Evolutionary conservation across 1,139 yeast genomes (phyloP).

Genomic region (Magnusiomyces sp.): DNA sequence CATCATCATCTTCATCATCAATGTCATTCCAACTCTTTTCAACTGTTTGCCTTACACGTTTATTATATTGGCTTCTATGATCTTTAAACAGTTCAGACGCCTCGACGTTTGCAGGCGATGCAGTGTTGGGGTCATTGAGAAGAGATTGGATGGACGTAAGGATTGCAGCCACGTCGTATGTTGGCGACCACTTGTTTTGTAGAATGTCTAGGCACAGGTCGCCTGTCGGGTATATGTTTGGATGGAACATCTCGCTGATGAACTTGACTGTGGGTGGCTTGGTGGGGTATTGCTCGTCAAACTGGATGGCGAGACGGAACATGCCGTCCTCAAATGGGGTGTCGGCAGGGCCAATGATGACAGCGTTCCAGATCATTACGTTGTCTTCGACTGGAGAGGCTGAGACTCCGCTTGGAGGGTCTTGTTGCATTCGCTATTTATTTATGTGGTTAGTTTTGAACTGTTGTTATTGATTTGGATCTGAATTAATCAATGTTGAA

Average conservation of each 20-base stretch:
- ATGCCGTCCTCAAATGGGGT: slow-evolving; percentile 99
- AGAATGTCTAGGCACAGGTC: slow-evolving; percentile 92
- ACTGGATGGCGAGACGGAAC: slow-evolving; percentile 73
- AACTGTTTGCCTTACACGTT: slow-evolving; percentile 88
- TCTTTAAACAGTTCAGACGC: slow-evolving; percentile 95
- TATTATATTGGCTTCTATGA: slow-evolving; percentile 85
- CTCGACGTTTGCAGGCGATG: slow-evolving; percentile 96
- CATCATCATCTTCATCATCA: slow-evolving; percentile 11
- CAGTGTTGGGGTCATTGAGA: slow-evolving; percentile 90
- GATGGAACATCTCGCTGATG: slow-evolving; percentile 93
- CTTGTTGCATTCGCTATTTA: slow-evolving; percentile 82
- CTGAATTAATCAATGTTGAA: too few species aligned
- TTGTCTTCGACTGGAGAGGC: slow-evolving; percentile 96
- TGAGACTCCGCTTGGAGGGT: slow-evolving; percentile 95
- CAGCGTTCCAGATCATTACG: slow-evolving; percentile 97
- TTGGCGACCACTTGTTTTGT: slow-evolving; percentile 98
- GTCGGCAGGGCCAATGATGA: slow-evolving; percentile 94
- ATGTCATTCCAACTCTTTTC: slow-evolving; percentile 41
- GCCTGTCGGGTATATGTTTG: slow-evolving; percentile 92
- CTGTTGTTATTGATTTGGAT: neutral
- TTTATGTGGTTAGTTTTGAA: too few species aligned
- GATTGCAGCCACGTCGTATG: slow-evolving; percentile 96
- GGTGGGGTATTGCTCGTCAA: slow-evolving; percentile 96
- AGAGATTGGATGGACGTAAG: slow-evolving; percentile 74
- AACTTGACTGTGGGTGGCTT: slow-evolving; percentile 93